Evolutionary conservation across 139 green algal species (phyloP).

Genomic region (Closterium sp.): DNA sequence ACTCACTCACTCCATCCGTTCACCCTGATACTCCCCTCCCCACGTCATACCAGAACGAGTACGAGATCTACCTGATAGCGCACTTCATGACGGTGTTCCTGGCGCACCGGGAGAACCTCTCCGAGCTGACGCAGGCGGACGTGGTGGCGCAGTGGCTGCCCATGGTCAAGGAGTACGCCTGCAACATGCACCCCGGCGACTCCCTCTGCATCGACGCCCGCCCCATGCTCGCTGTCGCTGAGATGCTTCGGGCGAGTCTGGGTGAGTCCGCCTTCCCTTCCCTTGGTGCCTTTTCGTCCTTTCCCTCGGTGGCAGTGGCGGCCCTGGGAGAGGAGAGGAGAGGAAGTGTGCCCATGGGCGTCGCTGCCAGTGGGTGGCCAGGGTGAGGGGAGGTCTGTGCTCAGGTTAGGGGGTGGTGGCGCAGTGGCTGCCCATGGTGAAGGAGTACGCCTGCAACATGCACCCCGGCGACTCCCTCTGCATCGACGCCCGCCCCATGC

Average conservation of each 20-base stretch:
- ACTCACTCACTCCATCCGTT: too few species aligned
- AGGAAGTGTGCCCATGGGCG: too few species aligned
- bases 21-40: too few species aligned
- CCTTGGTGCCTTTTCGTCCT: too few species aligned
- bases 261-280: neutral
- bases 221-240: constrained; percentile 10
- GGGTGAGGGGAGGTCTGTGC: too few species aligned
- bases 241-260: constrained; percentile 22
- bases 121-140: neutral
- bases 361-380: too few species aligned
- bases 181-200: constrained; percentile 45
- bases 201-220: constrained; percentile 28
- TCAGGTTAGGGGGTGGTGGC: neutral
- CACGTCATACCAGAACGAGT: constrained; percentile 20
- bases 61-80: constrained; percentile 34
- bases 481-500: too few species aligned
- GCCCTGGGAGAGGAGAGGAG: too few species aligned
- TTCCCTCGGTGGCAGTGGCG: too few species aligned
- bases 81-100: constrained; percentile 27
- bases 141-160: constrained; percentile 32
- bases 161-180: constrained; percentile 42
- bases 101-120: constrained; percentile 1
- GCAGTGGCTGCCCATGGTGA: constrained; percentile 34
- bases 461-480: too few species aligned
- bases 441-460: constrained; percentile 46